A percentile compares a stretch with the other conserved stretches of the same genome.
Evolutionary conservation across 495 filamentous ascomycete species (phyloP).

Genomic region (Jackrogersella multiformis): DNA sequence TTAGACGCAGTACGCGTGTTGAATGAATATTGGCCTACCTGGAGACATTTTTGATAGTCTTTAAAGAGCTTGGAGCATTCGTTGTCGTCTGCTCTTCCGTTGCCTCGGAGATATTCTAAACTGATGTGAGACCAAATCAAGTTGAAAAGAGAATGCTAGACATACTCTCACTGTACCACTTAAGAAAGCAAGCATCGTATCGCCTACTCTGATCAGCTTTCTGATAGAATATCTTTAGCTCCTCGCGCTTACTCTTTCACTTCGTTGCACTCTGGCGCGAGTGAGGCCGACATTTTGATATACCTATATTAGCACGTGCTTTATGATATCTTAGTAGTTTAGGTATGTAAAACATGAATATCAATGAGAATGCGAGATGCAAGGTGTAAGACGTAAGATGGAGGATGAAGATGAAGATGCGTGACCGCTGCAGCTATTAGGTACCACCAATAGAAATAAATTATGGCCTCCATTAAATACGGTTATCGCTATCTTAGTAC

Average conservation of each 20-base stretch:
- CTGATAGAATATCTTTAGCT: neutral
- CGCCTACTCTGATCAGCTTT: slow-evolving; percentile 59
- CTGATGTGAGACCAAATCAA: slow-evolving; percentile 19
- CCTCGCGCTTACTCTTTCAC: slow-evolving; percentile 77
- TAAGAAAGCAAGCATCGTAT: slow-evolving; percentile 92
- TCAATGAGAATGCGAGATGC: neutral
- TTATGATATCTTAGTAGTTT: slow-evolving; percentile 3
- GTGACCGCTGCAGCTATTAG: too few relatives aligned
- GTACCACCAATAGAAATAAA: too few relatives aligned
- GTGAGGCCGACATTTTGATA: slow-evolving; percentile 63
- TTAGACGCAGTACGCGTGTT: neutral
- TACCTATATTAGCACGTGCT: neutral
- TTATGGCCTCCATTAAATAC: neutral
- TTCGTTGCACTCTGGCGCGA: slow-evolving; percentile 79
- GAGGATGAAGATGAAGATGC: too few relatives aligned
- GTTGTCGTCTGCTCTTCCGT: slow-evolving; percentile 71
- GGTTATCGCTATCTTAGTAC: slow-evolving; percentile 22
- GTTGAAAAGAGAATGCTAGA: slow-evolving; percentile 13
- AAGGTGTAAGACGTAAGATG: too few relatives aligned
- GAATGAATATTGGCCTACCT: slow-evolving; percentile 62
- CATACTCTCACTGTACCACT: slow-evolving; percentile 96
- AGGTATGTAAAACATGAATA: neutral
- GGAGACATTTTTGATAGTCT: slow-evolving; percentile 83
- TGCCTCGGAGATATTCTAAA: slow-evolving; percentile 84
- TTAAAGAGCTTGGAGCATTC: slow-evolving; percentile 87